Percentiles rank a stretch among this genome's conserved stretches.
phyloP scores from a whole-genome alignment of 2,329 filamentous ascomycete genomes.

The Trichoderma arundinaceum region DNA sequence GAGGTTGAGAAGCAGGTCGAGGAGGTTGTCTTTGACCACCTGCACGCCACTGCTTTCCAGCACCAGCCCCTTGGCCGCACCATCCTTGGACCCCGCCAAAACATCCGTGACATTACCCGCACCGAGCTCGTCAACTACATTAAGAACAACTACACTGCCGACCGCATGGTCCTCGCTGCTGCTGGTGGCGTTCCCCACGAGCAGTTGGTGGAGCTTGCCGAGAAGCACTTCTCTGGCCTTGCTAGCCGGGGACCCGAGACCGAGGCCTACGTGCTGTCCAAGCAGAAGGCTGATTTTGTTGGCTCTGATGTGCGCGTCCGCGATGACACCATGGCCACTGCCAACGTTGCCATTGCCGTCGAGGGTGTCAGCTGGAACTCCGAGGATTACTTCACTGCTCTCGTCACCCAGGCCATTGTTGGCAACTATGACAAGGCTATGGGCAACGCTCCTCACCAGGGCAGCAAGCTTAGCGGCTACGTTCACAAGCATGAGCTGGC shows the following conservation, averaged over 20 bases:
- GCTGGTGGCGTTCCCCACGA: conserved; percentile 93
- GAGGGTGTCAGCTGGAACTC: conserved; percentile 99
- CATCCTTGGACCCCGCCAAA: conserved; percentile 96
- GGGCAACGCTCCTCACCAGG: conserved; percentile 95
- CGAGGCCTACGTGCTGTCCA: conserved; percentile 76
- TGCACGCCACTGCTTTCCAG: conserved; percentile 98
- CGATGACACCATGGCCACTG: conserved; percentile 93
- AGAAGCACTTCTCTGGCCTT: conserved; percentile 89
- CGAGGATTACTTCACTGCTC: conserved; percentile 97
- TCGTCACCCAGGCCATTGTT: conserved; percentile 97
- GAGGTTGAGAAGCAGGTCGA: conserved; percentile 99
- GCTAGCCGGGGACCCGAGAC: conserved; percentile 77
- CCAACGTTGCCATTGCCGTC: conserved; percentile 97
- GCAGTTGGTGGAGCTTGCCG: conserved; percentile 91
- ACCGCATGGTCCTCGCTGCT: conserved; percentile 98
- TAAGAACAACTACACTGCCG: conserved; percentile 99
- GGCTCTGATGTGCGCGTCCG: conserved; percentile 95
- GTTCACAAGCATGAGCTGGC: conserved; percentile 94
- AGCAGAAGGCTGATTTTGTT: conserved; percentile 91
- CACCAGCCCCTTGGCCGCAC: conserved; percentile 94
- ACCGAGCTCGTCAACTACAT: conserved; percentile 94
- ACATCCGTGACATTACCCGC: conserved; percentile 94
- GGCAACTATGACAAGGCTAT: conserved; percentile 99
- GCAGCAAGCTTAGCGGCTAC: conserved; percentile 95
- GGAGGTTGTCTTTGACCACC: conserved; percentile 98